Conservation (phyloP, 495 filamentous ascomycete species). For the Hyaloscypha finlandica region DNA sequence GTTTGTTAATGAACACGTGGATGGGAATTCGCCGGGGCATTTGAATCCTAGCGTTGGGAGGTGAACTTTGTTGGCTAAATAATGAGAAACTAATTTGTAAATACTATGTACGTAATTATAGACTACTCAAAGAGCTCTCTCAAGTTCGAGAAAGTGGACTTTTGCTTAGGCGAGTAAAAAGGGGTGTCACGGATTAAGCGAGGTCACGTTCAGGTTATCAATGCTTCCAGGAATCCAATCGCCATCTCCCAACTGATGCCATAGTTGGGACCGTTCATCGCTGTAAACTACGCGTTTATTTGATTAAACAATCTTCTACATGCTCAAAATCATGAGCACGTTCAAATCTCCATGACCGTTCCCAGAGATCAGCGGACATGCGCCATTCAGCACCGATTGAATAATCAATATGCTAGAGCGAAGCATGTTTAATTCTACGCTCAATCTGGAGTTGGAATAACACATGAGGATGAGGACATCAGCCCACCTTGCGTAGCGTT, state of each 20-base stretch:
- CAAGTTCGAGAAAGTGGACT: no score
- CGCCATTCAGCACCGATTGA: background rate
- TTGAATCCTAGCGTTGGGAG: no score
- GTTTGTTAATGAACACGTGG: no score
- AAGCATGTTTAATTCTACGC: background rate
- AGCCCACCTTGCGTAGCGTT: background rate
- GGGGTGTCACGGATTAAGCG: no score
- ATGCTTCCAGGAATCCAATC: background rate
- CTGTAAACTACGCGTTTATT: slow-evolving; percentile 16
- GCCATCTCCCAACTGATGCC: background rate
- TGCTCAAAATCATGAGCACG: slow-evolving; percentile 5
- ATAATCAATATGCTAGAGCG: slow-evolving; percentile 1
- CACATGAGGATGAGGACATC: background rate
- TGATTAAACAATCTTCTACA: slow-evolving; percentile 21
- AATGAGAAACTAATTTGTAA: no score
- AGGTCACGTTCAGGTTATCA: background rate
- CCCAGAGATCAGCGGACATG: slow-evolving; percentile 7
- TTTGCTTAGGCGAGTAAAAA: no score
- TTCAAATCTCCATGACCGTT: background rate
- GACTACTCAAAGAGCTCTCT: no score
- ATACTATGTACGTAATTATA: no score
- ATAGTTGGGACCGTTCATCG: slow-evolving; percentile 12
- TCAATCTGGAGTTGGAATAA: background rate
- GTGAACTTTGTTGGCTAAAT: no score
- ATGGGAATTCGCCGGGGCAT: no score